Conservation (phyloP, 2,329 filamentous ascomycete species). For the Aureobasidium subglaciale region DNA sequence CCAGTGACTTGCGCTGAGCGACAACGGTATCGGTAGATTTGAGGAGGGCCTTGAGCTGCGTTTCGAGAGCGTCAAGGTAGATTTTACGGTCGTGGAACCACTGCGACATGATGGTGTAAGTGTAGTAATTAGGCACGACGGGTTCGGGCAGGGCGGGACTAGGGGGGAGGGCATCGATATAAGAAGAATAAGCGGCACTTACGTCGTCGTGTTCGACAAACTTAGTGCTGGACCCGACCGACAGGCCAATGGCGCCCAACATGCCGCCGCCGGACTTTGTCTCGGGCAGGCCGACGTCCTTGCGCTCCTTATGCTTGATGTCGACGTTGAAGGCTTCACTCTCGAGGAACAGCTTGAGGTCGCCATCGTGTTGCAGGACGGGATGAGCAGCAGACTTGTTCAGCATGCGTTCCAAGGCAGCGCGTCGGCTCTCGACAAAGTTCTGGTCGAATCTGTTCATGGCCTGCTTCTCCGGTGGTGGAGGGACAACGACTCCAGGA, state of each 20-base stretch:
- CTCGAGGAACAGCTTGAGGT: conserved; percentile 93
- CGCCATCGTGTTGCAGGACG: conserved; percentile 83
- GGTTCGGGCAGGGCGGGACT: neutral
- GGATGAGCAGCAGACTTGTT: conserved; percentile 91
- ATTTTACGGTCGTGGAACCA: conserved; percentile 98
- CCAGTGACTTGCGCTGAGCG: conserved; percentile 81
- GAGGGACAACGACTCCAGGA: conserved; percentile 88
- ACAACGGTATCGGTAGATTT: conserved; percentile 95
- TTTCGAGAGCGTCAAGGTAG: conserved; percentile 89
- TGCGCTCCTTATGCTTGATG: conserved; percentile 93
- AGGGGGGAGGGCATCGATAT: conserved; percentile 14
- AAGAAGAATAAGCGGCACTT: conserved; percentile 32
- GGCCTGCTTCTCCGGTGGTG: conserved; percentile 95
- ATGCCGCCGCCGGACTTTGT: conserved; percentile 59
- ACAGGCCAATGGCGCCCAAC: conserved; percentile 74
- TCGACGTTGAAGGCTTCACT: conserved; percentile 94
- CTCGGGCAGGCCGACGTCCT: conserved; percentile 60
- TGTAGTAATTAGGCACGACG: conserved; percentile 17
- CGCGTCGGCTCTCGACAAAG: conserved; percentile 87
- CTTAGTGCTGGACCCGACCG: conserved; percentile 66
- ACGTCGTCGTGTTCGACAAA: conserved; percentile 98
- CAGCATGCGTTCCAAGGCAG: conserved; percentile 92
- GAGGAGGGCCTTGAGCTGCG: conserved; percentile 78
- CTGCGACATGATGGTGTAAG: conserved; percentile 34
- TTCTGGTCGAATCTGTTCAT: conserved; percentile 93